Percentiles rank a stretch among this genome's conserved stretches.
These are phyloP conservation scores for Goffeauzyma gilvescens DNA, from an alignment of 768 basidiomycete species.

Conservation along the genomic window DNA sequence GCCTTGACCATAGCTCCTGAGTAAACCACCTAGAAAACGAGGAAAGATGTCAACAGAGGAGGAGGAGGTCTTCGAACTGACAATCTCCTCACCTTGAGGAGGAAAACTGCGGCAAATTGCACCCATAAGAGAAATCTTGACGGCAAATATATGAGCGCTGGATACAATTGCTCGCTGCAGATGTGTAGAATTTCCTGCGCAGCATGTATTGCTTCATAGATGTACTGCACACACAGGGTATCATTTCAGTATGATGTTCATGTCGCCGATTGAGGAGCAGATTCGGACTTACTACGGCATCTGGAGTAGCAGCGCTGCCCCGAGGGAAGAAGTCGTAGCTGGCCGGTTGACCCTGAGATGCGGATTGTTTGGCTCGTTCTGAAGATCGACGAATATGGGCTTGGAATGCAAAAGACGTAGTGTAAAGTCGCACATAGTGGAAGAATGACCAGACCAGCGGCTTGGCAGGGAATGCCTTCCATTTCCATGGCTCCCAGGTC, in stretches of 20 bases:
- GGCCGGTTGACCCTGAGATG: background rate
- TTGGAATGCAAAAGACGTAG: conserved; percentile 11
- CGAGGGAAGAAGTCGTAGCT: background rate
- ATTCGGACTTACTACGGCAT: conserved; percentile 7
- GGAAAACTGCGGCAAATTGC: conserved; percentile 26
- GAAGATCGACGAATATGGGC: conserved; percentile 7
- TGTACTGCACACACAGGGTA: conserved; percentile 22
- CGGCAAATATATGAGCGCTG: conserved; percentile 21
- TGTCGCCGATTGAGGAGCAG: too few species aligned
- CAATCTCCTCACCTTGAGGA: conserved; percentile 13
- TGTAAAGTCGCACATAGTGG: conserved; percentile 10
- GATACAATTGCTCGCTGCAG: conserved; percentile 17
- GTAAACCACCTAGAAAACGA: conserved; percentile 16
- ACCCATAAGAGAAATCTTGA: conserved; percentile 26
- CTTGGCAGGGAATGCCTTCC: conserved; percentile 1
- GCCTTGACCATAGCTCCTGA: conserved; percentile 21
- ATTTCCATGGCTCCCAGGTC: background rate
- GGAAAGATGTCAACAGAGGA: background rate
- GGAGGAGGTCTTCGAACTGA: background rate
- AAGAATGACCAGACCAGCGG: conserved; percentile 9
- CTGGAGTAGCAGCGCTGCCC: conserved; percentile 16
- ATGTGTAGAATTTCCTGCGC: conserved; percentile 22
- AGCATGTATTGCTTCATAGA: conserved; percentile 28
- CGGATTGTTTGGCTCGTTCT: background rate
- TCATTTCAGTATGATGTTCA: too few species aligned